phyloP scores from a whole-genome alignment of 2,329 filamentous ascomycete species.

The Mycosphaerella sp. region DNA sequence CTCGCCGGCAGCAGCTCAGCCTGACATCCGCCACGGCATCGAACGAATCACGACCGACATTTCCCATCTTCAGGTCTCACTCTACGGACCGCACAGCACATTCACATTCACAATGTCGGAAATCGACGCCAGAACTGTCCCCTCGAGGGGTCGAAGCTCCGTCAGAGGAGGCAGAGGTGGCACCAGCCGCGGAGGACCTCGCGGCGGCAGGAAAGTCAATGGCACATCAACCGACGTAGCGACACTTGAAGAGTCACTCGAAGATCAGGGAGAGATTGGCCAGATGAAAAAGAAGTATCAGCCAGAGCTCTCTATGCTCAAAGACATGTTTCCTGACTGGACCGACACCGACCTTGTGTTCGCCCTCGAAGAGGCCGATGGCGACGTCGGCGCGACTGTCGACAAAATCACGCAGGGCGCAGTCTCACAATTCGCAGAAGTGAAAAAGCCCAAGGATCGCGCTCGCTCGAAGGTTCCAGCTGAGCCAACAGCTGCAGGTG shows the following conservation, averaged over 20 bases:
- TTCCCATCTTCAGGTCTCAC: slow-evolving; percentile 4
- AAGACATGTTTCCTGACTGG: slow-evolving; percentile 93
- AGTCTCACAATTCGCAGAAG: slow-evolving; percentile 78
- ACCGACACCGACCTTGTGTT: slow-evolving; percentile 91
- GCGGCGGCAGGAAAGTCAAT: slow-evolving; percentile 35
- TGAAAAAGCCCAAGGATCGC: slow-evolving; percentile 71
- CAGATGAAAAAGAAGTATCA: slow-evolving; percentile 88
- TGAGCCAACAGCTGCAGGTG: slow-evolving; percentile 46
- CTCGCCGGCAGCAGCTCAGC: slow-evolving; percentile 8
- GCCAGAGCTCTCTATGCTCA: slow-evolving; percentile 70
- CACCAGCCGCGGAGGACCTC: slow-evolving; percentile 49
- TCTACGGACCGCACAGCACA: slow-evolving; percentile 13
- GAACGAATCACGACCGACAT: background rate
- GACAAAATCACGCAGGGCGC: slow-evolving; percentile 74
- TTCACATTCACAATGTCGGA: slow-evolving; percentile 70
- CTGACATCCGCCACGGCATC: slow-evolving; percentile 9
- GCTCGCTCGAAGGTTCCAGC: slow-evolving; percentile 68
- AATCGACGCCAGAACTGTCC: slow-evolving; percentile 49
- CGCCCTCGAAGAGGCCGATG: slow-evolving; percentile 80
- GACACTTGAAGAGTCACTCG: slow-evolving; percentile 53
- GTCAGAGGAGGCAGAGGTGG: slow-evolving; percentile 76
- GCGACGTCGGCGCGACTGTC: slow-evolving; percentile 65
- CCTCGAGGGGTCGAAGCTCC: slow-evolving; percentile 83
- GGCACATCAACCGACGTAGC: slow-evolving; percentile 64
- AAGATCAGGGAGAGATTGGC: slow-evolving; percentile 84